phyloP scores from a whole-genome alignment of 176 grass and related monocot species.

The Cenchrus purpureus region DNA sequence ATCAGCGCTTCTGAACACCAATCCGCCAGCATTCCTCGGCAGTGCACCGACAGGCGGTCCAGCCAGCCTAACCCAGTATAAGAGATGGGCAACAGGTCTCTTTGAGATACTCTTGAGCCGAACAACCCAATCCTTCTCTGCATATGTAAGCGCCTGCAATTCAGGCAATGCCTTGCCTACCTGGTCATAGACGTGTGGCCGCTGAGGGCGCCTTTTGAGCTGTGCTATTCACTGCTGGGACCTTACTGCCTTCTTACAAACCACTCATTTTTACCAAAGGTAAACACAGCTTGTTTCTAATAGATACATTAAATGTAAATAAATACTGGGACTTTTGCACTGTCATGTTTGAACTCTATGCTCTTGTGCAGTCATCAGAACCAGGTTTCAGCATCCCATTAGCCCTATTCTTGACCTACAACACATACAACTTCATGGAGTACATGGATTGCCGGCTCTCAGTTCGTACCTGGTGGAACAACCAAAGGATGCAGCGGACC shows the following conservation, averaged over 20 bases:
- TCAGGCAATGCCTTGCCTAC: slow-evolving; percentile 54
- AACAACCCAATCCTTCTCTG: slow-evolving; percentile 38
- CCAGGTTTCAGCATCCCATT: slow-evolving; percentile 24
- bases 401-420: slow-evolving; percentile 35
- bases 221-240: slow-evolving; percentile 51
- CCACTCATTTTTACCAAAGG: slow-evolving; percentile 57
- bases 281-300: neutral
- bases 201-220: slow-evolving; percentile 37
- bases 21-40: slow-evolving; percentile 28
- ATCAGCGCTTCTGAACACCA: slow-evolving; percentile 6
- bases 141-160: slow-evolving; percentile 31
- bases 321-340: neutral
- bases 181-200: slow-evolving; percentile 34
- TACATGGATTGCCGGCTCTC: slow-evolving; percentile 50
- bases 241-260: slow-evolving; percentile 55
- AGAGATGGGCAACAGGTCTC: slow-evolving; percentile 65
- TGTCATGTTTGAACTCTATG: neutral
- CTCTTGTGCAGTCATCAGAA: slow-evolving; percentile 35
- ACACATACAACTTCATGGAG: slow-evolving; percentile 46
- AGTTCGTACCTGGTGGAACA: slow-evolving; percentile 60
- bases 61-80: slow-evolving; percentile 46
- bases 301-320: neutral
- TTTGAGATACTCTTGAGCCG: slow-evolving; percentile 44
- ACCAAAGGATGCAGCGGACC: slow-evolving; percentile 58
- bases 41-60: slow-evolving; percentile 34